Base-by-base conservation (phyloP, 345 rosid species). In the Schrenkiella parvula region DNA sequence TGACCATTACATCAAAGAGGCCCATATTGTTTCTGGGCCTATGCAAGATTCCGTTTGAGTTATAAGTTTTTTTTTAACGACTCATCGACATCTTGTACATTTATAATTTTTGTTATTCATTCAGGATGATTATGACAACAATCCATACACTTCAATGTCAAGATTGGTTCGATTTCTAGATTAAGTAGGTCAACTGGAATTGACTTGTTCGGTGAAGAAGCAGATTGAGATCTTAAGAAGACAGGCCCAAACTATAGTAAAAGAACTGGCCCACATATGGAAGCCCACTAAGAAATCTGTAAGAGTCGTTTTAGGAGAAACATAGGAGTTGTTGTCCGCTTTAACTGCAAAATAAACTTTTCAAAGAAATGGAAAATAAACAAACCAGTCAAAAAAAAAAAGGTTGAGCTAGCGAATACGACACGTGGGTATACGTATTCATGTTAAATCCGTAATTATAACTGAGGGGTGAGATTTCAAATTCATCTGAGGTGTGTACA, bases 401-500 rank as follows among this genome's bases (percentile, higher is more conserved):
- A 32, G 55, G 41, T 46, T 23, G 18, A 55, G 25, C 3, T 29
- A 15, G 23, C 41, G 64, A 61, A 42, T 76, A 62, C 58, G 79
- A 44, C 64, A 54, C 66, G 52, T 63, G 53, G 31, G 41, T 54
- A 68, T 69, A 69, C 75, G 79, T 76, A 76, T 62, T 13, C 75
- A 69, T 69, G 75, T 76, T 32, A 44, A 69, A 64, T 54, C 50
- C 75, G 79, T 37, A 76, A 63, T 76, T 76, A n/a, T n/a, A 75
- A 69, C 79, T 17, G 70, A 69, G 60, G 74, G 70, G 65, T 69
- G 60, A 69, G 65, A 62, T 69, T 53, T 75, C 74, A 7, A 55
- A 44, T 61, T 68, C 79, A 68, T 60, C 69, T 68, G 68, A 62
- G 68, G 22, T 50, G 34, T 52, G 21, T 38, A 68, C 52, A n/a